Percentiles rank a stretch among this genome's conserved stretches.
phyloP scores from a whole-genome alignment of 164 flowering plant genomes.

The Liquidambar formosana region DNA sequence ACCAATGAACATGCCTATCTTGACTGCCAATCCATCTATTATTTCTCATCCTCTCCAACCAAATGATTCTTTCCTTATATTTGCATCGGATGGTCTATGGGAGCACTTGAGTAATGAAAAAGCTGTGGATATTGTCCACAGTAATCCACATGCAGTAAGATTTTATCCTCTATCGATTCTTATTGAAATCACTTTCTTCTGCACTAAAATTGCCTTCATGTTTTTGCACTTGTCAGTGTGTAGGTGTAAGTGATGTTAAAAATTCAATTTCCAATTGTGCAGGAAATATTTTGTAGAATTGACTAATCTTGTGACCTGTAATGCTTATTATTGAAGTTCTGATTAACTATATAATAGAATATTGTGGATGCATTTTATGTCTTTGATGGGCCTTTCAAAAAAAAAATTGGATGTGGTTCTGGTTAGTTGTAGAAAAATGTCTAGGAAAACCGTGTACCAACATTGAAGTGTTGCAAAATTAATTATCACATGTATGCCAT shows the following conservation, averaged over 20 bases:
- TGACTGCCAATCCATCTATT: slow-evolving; percentile 70
- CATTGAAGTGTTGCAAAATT: too few relatives aligned
- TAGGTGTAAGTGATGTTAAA: neutral
- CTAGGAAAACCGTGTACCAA: neutral
- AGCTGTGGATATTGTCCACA: slow-evolving; percentile 81
- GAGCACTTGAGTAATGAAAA: slow-evolving; percentile 82
- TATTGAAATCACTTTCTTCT: neutral
- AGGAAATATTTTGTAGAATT: neutral
- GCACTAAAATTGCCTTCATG: neutral
- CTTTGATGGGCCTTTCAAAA: too few relatives aligned
- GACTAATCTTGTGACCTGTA: too few relatives aligned
- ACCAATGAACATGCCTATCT: slow-evolving; percentile 65
- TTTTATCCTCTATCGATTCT: slow-evolving; percentile 1
- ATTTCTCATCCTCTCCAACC: slow-evolving; percentile 54
- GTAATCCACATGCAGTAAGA: slow-evolving; percentile 71
- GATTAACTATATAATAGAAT: neutral
- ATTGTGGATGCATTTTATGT: too few relatives aligned
- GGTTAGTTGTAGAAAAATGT: too few relatives aligned
- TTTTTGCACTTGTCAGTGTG: neutral
- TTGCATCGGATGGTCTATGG: slow-evolving; percentile 96
- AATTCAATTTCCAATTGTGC: neutral
- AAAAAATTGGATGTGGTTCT: too few relatives aligned
- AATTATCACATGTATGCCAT: too few relatives aligned
- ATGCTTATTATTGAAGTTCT: neutral
- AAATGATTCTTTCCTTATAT: slow-evolving; percentile 76